Evolutionary conservation across 257 asterid species (phyloP).

Genomic region (Salvia miltiorrhiza): DNA sequence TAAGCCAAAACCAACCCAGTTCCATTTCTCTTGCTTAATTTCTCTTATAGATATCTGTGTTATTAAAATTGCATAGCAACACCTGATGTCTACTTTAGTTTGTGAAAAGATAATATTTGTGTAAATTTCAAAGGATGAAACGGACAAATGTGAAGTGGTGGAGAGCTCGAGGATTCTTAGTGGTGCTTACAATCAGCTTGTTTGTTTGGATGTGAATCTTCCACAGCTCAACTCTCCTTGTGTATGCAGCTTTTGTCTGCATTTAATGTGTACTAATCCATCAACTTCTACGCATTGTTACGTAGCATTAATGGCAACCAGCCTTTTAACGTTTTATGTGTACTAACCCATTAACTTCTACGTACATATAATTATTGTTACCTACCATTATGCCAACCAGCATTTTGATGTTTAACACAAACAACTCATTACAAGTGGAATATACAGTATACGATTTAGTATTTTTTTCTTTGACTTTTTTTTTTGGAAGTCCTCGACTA

Average conservation of each 20-base stretch:
- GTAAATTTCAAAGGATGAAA: slow-evolving; percentile 5
- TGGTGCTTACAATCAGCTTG: neutral
- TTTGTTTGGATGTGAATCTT: neutral
- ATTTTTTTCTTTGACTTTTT: no score
- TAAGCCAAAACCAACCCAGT: slow-evolving; percentile 17
- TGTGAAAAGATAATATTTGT: neutral
- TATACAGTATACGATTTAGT: no score
- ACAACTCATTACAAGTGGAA: no score
- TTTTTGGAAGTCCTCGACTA: no score
- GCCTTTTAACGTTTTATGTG: no score
- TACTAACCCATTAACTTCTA: no score
- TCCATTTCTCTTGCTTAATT: neutral
- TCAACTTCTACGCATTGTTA: neutral
- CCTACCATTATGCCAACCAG: no score
- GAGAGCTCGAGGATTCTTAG: neutral
- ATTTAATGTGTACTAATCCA: neutral
- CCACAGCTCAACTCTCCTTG: neutral
- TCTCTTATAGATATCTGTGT: neutral
- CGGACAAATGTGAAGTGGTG: neutral
- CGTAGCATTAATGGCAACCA: neutral
- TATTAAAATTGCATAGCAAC: neutral
- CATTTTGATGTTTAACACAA: no score
- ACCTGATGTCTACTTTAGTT: neutral
- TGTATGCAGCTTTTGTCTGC: neutral
- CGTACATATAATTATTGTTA: no score